phyloP scores from a whole-genome alignment of 441 rosid genomes.

The Bruguiera hainesii region DNA sequence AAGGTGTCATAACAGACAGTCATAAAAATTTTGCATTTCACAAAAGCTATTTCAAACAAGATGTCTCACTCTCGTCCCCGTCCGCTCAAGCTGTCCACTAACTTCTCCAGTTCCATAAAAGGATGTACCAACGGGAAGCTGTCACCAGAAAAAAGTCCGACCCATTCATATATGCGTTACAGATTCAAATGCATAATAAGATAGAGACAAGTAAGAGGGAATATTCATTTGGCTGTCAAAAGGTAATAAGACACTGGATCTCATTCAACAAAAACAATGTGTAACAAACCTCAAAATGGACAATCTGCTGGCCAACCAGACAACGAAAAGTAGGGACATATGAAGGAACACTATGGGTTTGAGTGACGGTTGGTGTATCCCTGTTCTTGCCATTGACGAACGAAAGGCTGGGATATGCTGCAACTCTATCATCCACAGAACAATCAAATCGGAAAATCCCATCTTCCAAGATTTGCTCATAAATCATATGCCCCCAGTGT shows the following conservation, averaged over 20 bases:
- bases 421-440: conserved; percentile 47
- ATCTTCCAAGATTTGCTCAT: conserved; percentile 63
- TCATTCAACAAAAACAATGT: background rate
- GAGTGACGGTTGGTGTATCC: conserved; percentile 43
- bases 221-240: too few relatives aligned
- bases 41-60: background rate
- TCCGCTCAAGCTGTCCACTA: conserved; percentile 91
- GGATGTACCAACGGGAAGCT: conserved; percentile 82
- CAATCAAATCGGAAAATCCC: conserved; percentile 83
- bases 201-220: too few relatives aligned
- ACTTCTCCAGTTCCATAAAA: conserved; percentile 98
- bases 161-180: too few relatives aligned
- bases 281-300: conserved; percentile 56
- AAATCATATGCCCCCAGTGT: conserved; percentile 54
- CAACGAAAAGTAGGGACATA: conserved; percentile 46
- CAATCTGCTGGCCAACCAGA: conserved; percentile 53
- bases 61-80: conserved; percentile 78
- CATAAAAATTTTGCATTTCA: background rate
- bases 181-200: too few relatives aligned
- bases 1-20: background rate
- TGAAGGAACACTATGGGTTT: conserved; percentile 38
- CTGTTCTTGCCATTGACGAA: conserved; percentile 50
- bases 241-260: background rate
- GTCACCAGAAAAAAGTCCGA: conserved; percentile 15
- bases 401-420: conserved; percentile 72